phyloP scores from a whole-genome alignment of 2,329 filamentous ascomycete species.

The Ophiostoma sp. region DNA sequence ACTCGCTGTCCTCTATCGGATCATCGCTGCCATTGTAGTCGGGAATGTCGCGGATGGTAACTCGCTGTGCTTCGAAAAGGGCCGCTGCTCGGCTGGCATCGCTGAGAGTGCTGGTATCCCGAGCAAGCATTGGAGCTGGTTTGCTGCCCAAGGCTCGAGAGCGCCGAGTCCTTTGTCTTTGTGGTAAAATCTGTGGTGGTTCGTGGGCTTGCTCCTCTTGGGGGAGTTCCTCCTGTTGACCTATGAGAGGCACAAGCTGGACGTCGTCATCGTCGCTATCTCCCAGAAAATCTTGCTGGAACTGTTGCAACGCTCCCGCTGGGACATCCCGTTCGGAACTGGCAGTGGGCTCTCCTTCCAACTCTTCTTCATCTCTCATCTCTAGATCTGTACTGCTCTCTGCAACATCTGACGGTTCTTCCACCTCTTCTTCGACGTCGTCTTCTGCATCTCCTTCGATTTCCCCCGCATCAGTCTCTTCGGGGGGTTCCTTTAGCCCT shows the following conservation, averaged over 20 bases:
- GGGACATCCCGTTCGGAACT: neutral
- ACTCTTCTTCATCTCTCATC: neutral
- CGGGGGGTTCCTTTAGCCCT: neutral
- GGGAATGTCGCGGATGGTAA: constrained; percentile 12
- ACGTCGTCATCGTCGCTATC: neutral
- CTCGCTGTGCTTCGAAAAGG: neutral
- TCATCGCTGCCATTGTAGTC: constrained; percentile 13
- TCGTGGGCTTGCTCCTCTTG: neutral
- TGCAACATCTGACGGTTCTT: neutral
- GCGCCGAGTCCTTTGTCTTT: neutral
- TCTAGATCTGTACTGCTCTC: neutral
- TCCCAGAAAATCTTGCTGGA: neutral
- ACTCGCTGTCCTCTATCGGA: constrained; percentile 19
- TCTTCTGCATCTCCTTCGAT: neutral
- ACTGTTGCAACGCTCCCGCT: neutral
- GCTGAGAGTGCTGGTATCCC: neutral
- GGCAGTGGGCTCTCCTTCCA: neutral
- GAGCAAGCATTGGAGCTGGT: neutral
- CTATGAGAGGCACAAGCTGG: neutral
- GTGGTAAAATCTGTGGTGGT: neutral
- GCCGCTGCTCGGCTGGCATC: neutral
- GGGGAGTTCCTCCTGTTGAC: neutral
- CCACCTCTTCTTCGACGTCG: neutral
- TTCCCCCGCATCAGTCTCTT: neutral
- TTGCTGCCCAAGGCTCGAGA: neutral